Percentiles rank a stretch among this genome's conserved stretches.
Conservation (phyloP, 2,329 filamentous ascomycete species). For the Colletotrichum gloeosporioides region DNA sequence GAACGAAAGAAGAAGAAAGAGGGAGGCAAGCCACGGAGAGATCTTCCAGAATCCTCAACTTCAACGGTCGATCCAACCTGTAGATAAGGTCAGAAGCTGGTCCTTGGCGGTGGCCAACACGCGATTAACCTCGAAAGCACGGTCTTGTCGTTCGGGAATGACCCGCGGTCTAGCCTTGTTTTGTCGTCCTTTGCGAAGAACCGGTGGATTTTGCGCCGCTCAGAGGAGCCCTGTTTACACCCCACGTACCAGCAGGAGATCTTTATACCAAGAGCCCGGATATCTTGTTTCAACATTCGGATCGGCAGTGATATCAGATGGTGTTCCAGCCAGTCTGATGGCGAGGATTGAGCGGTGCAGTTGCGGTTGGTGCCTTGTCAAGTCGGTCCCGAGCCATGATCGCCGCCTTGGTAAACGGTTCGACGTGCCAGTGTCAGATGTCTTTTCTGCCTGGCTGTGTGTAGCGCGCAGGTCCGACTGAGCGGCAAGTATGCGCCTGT, state of each 20-base stretch:
- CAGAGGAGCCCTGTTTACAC: background rate
- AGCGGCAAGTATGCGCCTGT: background rate
- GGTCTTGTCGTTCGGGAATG: constrained; percentile 16
- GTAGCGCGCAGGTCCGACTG: background rate
- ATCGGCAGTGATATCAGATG: constrained; percentile 2
- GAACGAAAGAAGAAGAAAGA: background rate
- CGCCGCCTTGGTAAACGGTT: constrained; percentile 1
- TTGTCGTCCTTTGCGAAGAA: background rate
- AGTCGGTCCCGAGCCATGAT: constrained; percentile 8
- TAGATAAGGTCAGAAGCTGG: constrained; percentile 6
- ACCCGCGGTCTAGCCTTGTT: constrained; percentile 3
- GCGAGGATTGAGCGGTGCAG: constrained; percentile 9
- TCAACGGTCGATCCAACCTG: constrained; percentile 5
- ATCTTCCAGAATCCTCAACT: constrained; percentile 1
- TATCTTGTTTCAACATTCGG: constrained; percentile 11
- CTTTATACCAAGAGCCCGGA: constrained; percentile 18
- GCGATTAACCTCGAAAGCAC: constrained; percentile 2
- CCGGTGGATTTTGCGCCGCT: constrained; percentile 5
- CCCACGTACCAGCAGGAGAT: background rate
- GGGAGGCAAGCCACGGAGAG: background rate
- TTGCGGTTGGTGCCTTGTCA: background rate
- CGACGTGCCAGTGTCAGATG: background rate
- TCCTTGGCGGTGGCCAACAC: background rate
- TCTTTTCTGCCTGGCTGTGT: background rate
- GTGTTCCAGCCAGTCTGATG: constrained; percentile 11